These are phyloP conservation scores for Tetrapisispora taiwanensis DNA, from an alignment of 805 yeast species.

Conservation along the genomic window DNA sequence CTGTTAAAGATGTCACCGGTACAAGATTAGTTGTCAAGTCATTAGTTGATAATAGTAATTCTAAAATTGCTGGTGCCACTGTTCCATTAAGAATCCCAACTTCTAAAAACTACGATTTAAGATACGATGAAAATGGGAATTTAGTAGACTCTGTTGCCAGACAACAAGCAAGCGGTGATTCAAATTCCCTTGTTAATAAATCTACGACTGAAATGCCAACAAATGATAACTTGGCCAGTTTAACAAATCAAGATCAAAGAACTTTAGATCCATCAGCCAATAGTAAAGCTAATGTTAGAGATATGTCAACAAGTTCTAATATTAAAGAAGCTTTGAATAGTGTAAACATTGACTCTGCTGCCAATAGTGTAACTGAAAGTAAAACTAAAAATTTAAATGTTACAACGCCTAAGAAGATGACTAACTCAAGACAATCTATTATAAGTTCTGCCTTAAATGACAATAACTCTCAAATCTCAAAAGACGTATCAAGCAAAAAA, in stretches of 20 bases:
- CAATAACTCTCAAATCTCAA: background rate
- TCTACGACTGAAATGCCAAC: background rate
- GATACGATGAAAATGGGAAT: slow-evolving; percentile 8
- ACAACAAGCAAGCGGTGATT: background rate
- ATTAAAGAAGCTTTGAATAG: background rate
- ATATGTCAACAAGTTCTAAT: background rate
- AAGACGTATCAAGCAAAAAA: background rate
- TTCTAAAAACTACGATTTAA: slow-evolving; percentile 19
- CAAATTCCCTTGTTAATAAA: background rate
- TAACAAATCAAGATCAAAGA: background rate
- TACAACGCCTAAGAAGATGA: background rate
- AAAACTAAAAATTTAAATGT: background rate
- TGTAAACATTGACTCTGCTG: background rate
- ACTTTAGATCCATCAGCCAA: background rate
- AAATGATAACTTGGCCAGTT: slow-evolving; percentile 4
- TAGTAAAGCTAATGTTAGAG: background rate
- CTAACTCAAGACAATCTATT: background rate
- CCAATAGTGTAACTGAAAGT: background rate
- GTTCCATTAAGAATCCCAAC: slow-evolving; percentile 25
- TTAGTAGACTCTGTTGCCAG: background rate
- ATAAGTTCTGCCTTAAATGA: background rate
- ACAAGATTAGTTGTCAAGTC: background rate
- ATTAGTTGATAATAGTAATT: background rate
- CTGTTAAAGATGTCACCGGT: slow-evolving; percentile 1
- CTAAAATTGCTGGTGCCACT: slow-evolving; percentile 25